Evolutionary conservation across 2,329 filamentous ascomycete genomes (phyloP), one percentile per base, ranked within the genome.

Genomic region (Kalaharituber pfeilii): DNA sequence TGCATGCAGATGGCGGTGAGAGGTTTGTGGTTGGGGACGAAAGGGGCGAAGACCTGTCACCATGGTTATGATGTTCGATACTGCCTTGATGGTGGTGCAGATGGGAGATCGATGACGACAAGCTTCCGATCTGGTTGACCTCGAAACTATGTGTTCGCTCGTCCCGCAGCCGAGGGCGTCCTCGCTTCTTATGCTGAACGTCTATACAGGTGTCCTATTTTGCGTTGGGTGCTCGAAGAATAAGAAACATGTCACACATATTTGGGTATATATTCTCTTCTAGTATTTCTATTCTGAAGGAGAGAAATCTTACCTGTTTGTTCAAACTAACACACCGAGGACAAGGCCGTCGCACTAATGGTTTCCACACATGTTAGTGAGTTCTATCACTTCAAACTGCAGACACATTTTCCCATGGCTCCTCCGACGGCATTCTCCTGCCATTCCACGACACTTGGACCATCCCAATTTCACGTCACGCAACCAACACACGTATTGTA

Each of bases 111-210:
- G n/a, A n/a, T n/a, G 42, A 20, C 18, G 42, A 47, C 15, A 47
- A 11, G 42, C 42, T 47, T 13, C 42, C 42, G 13, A 47, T 61
- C 52, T 62, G 59, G 56, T 55, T 60, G 50, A 63, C 55, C 54
- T 73, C 59, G 68, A 65, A 27, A 67, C 66, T 53, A 68, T 66
- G 62, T 77, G 75, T 54, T 70, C 76, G 72, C 56, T 85, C 82
- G 65, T 89, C 84, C 62, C 84, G 78, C 61, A 91, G 71, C 59
- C 85, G 76, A 56, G 85, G 85, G 50, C 85, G 76, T 42, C 85
- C 85, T 62, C 85, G 73, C 67, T 89, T 91, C 68, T 89, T 91
- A 68, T 91, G 85, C 65, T 86, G 82, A 29, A 91, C 84, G 67
- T 91, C 85, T 62, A 86, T 73, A 65, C 85, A 91, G 6, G 80